Percentiles rank a stretch among this genome's conserved stretches.
Conservation (phyloP, 2,329 filamentous ascomycete species). For the Taxawa tesnikishii region DNA sequence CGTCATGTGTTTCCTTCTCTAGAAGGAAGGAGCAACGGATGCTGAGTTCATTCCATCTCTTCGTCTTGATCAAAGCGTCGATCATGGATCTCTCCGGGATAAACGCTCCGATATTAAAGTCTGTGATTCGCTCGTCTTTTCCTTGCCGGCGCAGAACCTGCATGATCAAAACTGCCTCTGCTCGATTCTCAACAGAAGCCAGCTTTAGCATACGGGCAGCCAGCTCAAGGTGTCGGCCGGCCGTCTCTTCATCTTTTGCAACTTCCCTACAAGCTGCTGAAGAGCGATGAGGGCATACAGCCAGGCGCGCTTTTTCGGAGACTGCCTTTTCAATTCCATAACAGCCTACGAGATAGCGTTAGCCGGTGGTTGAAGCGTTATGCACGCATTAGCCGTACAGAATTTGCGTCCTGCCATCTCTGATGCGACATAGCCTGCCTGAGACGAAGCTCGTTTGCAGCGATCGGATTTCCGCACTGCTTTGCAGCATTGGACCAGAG, state of each 20-base stretch:
- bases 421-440: conserved; percentile 17
- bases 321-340: conserved; percentile 19
- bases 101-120: too few species aligned
- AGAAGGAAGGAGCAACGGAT: conserved; percentile 1
- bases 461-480: conserved; percentile 7
- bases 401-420: conserved; percentile 17
- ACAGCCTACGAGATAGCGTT: conserved; percentile 13
- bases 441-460: conserved; percentile 16
- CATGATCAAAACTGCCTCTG: conserved; percentile 4
- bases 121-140: conserved; percentile 2
- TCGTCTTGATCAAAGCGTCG: conserved; percentile 2
- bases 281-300: conserved; percentile 19
- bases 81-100: too few species aligned
- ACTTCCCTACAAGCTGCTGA: conserved; percentile 5
- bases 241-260: conserved; percentile 2
- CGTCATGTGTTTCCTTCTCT: not conserved
- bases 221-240: too few species aligned
- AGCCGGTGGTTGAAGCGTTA: not conserved
- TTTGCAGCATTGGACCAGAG: conserved; percentile 20
- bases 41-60: conserved; percentile 4
- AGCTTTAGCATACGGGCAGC: conserved; percentile 5
- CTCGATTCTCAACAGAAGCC: conserved; percentile 1
- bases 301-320: conserved; percentile 16
- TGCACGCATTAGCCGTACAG: not conserved
- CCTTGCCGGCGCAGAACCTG: conserved; percentile 6